These are phyloP conservation scores for Meyerozyma athensensis DNA, from an alignment of 1,139 yeast genomes.

Conservation along the genomic window DNA sequence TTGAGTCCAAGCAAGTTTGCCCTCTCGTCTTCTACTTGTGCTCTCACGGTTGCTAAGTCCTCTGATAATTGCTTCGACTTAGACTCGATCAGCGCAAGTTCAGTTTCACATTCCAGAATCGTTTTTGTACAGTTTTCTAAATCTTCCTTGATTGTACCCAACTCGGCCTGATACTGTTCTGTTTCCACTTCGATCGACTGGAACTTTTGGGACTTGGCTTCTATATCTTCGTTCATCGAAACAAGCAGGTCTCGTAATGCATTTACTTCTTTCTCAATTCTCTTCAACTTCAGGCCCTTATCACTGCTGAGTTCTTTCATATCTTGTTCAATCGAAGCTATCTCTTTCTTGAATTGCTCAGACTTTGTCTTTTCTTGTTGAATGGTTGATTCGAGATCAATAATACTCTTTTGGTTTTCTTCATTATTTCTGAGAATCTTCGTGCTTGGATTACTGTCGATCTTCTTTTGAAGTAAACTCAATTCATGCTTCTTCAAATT, in stretches of 20 bases:
- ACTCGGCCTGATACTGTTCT: conserved; percentile 64
- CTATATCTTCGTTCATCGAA: conserved; percentile 39
- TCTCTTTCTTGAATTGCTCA: conserved; percentile 32
- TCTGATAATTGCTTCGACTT: conserved; percentile 25
- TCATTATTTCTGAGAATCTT: conserved; percentile 48
- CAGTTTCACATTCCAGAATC: conserved; percentile 36
- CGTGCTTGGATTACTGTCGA: conserved; percentile 59
- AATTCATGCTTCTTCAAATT: conserved; percentile 68
- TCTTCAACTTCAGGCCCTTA: conserved; percentile 74
- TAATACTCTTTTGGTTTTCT: conserved; percentile 47
- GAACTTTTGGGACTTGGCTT: conserved; percentile 45
- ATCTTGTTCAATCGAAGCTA: conserved; percentile 63
- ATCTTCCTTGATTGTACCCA: conserved; percentile 42
- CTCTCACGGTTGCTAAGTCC: conserved; percentile 32
- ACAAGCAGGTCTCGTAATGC: conserved; percentile 32
- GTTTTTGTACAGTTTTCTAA: conserved; percentile 26
- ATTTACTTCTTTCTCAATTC: conserved; percentile 55
- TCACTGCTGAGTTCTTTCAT: conserved; percentile 77
- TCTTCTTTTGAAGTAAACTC: conserved; percentile 53
- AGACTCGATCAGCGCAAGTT: conserved; percentile 22
- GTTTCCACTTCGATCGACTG: conserved; percentile 67
- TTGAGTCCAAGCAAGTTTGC: conserved; percentile 63
- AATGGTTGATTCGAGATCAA: conserved; percentile 36
- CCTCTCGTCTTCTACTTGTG: conserved; percentile 56
- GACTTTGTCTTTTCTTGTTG: conserved; percentile 25